phyloP scores from a whole-genome alignment of 2,329 filamentous ascomycete species.

The Cordyceps militaris region DNA sequence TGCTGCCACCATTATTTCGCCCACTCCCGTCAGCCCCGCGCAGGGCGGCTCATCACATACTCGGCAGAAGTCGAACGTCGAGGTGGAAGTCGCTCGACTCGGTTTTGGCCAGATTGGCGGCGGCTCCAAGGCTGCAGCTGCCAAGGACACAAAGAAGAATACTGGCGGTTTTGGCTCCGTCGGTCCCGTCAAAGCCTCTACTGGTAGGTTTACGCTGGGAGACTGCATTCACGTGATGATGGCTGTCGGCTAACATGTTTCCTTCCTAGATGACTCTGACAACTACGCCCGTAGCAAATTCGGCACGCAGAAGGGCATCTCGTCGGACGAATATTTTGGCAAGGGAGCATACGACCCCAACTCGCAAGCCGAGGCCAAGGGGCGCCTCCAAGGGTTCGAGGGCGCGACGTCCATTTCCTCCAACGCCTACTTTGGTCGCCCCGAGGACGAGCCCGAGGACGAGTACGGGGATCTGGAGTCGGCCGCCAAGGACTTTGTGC shows the following conservation, averaged over 20 bases:
- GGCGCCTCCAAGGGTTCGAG: constrained; percentile 83
- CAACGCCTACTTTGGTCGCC: constrained; percentile 94
- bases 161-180: constrained; percentile 83
- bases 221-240: neutral
- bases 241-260: neutral
- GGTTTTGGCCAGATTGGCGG: constrained; percentile 83
- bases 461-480: constrained; percentile 87
- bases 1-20: constrained; percentile 58
- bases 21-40: constrained; percentile 66
- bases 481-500: constrained; percentile 93
- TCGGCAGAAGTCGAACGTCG: constrained; percentile 60
- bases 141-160: constrained; percentile 56
- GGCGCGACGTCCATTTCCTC: constrained; percentile 88
- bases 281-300: constrained; percentile 84
- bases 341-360: constrained; percentile 78
- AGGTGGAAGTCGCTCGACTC: constrained; percentile 75
- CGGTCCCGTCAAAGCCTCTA: constrained; percentile 61
- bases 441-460: constrained; percentile 72
- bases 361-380: constrained; percentile 78
- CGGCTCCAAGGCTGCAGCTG: constrained; percentile 49
- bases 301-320: constrained; percentile 88
- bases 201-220: constrained; percentile 46
- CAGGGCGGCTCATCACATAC: constrained; percentile 47
- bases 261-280: constrained; percentile 59
- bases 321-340: constrained; percentile 96